Evolutionary conservation across 371 early-diverging fungal species (phyloP).

Genomic region (Zychaea mexicana): DNA sequence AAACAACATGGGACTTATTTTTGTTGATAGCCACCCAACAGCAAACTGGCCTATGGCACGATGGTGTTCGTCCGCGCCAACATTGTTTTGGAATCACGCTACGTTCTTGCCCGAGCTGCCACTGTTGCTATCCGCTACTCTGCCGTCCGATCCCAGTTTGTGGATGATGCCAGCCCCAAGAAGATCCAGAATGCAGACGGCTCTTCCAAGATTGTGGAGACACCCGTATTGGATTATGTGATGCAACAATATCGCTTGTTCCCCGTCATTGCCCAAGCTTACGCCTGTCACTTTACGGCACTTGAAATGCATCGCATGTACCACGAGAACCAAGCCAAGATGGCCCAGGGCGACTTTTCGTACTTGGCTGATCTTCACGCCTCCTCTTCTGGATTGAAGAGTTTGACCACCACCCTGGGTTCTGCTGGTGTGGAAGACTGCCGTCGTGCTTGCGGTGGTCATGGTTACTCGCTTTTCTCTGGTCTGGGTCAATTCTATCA

Average conservation of each 20-base stretch:
- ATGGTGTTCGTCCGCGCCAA: slow-evolving; percentile 81
- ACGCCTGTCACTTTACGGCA: slow-evolving; percentile 79
- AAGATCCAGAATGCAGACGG: slow-evolving; percentile 25
- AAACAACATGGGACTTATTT: background rate
- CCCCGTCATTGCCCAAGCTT: slow-evolving; percentile 80
- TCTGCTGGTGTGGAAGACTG: slow-evolving; percentile 79
- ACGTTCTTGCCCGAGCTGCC: slow-evolving; percentile 77
- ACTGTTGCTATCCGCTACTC: slow-evolving; percentile 84
- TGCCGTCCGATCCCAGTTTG: slow-evolving; percentile 82
- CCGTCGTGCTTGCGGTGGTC: slow-evolving; percentile 86
- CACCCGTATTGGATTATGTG: slow-evolving; percentile 78
- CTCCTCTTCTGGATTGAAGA: slow-evolving; percentile 84
- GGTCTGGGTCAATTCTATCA: slow-evolving; percentile 75
- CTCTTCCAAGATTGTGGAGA: slow-evolving; percentile 51
- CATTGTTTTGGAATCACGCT: slow-evolving; percentile 45
- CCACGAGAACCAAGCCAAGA: slow-evolving; percentile 61
- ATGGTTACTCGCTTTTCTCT: slow-evolving; percentile 82
- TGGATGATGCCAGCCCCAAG: slow-evolving; percentile 56
- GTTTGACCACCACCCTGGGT: slow-evolving; percentile 74
- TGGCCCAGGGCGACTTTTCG: slow-evolving; percentile 74
- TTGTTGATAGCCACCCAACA: slow-evolving; percentile 59
- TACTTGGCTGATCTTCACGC: slow-evolving; percentile 82
- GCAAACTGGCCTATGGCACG: slow-evolving; percentile 80
- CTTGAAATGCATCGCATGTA: slow-evolving; percentile 72
- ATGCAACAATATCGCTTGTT: slow-evolving; percentile 81